Evolutionary conservation across 306 rosid species (phyloP).

Genomic region (Dalbergia cochinchinensis): DNA sequence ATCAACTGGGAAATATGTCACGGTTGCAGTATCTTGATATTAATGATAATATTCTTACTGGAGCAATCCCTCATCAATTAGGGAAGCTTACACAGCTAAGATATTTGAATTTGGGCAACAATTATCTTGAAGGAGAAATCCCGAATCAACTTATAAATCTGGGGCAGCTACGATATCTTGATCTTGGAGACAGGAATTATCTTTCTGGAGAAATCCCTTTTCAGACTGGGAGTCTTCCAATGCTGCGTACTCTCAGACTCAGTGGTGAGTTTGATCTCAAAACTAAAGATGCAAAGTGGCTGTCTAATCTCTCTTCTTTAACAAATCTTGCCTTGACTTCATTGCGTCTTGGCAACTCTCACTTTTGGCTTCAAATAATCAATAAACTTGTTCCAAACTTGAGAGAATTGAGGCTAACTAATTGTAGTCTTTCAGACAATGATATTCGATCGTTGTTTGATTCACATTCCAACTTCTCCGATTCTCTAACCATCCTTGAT

Average conservation of each 20-base stretch:
- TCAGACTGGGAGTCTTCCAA: background rate
- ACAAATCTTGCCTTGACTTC: background rate
- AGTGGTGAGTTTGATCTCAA: background rate
- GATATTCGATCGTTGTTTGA: background rate
- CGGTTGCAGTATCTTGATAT: background rate
- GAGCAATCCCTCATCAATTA: conserved; percentile 6
- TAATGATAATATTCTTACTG: background rate
- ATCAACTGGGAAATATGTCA: background rate
- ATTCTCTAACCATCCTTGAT: conserved; percentile 15
- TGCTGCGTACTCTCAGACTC: background rate
- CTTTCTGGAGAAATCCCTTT: conserved; percentile 21
- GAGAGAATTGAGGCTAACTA: background rate
- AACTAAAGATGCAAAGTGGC: background rate
- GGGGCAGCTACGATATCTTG: background rate
- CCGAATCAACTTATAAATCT: conserved; percentile 3
- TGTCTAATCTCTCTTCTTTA: conserved; percentile 12
- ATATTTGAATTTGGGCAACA: background rate
- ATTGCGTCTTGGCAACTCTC: background rate
- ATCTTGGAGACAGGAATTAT: fast-evolving
- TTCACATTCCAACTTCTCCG: background rate
- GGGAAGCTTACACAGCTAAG: background rate
- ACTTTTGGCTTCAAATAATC: background rate
- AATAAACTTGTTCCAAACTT: background rate
- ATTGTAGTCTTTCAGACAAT: background rate
- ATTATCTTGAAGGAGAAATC: background rate